Evolutionary conservation across 352 stramenopile genomes (phyloP), one percentile per base, ranked within the genome.

Genomic region (Globisporangium camurandrum): DNA sequence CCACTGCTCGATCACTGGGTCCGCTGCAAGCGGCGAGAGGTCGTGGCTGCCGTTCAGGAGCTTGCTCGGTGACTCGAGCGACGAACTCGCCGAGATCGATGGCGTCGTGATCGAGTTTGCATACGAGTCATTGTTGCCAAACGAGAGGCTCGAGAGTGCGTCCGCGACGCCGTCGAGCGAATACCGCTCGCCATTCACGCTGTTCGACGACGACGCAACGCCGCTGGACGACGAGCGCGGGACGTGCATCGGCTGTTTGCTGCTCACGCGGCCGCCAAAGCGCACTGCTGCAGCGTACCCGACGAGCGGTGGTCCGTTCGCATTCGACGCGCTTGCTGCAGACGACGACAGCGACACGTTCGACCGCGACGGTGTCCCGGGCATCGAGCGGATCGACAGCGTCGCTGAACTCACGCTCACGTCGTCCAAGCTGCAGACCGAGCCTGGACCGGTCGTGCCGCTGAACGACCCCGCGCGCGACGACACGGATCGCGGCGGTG

Each of bases 251-350:
- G 49, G 38, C 42, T 73, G 82, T 22, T 64, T 54, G 33, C 80
- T 51, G 0, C 80, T 53, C 0, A 55, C 57, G 27, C 79, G 60
- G 46, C 61, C 56, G 20, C 82, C 83, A 47, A 71, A 95, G 1
- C 84, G 80, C 40, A 95, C 84, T 20, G 79, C 84, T 0, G 84
- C 84, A 48, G 84, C 84, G 38, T 95, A 95, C 16, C 84, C 84
- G 20, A 69, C 59, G 4, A 94, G 47, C 16, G 75, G 71, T n/a
- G n/a, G n/a, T 0, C 70, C 71, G 56, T 77, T 88, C 1, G 58
- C 46, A 55, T 54, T 75, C 37, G 54, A 56, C 10, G 66, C 51
- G n/a, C 61, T 28, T 50, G 59, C 46, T 42, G 61, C 41, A 38
- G 19, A 63, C 39, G 39, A 57, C 44, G 23, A 64, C 22, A 40